Evolutionary conservation across 495 filamentous ascomycete genomes (phyloP), one percentile per base, ranked within the genome.

Genomic region (Trichoderma erinaceum): DNA sequence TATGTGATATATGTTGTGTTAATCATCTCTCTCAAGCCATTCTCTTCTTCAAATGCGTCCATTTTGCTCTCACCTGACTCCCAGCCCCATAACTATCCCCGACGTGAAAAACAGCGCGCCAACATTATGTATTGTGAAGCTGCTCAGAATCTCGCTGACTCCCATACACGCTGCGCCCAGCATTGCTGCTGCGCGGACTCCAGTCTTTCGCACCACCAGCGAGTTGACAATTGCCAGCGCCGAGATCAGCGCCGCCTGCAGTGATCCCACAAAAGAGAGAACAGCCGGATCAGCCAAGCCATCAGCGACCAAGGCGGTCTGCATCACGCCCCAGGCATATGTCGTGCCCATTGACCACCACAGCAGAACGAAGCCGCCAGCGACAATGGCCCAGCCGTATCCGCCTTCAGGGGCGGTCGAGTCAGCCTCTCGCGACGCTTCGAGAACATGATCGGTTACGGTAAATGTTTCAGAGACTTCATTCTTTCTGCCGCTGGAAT

Each of bases 251-350:
- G 83, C 80, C 16, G 80, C 72, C 41, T 75, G 76, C 5, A 87
- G 71, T 3, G 83, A 83, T 0, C 86, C 86, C 6, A 88, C 84
- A 68, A 87, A 88, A 1, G 84, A 80, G 32, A 89, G 70, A 2
- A 81, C 84, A 0, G 80, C 80, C 0, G 83, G 78, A 1, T 81
- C 79, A 23, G 79, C 78, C 0, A 83, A 74, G 1, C 77, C 77
- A 5, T 78, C 71, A 43, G 82, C 70, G 7, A 86, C 80, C 6
- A 88, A 77, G 0, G 80, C 85, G 0, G 80, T 78, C 70, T 87
- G 86, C 44, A 88, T 74, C 0, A 88, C 76, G 16, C 86, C 86
- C 86, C 86, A 88, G 66, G 77, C 79, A 68, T 84, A 84, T 11
- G 78, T 79, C 0, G 76, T 80, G 23, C 85, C 85, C 41, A 83